Base-by-base conservation (phyloP, 805 yeast genomes). In the Jamesozyma rosinii region DNA sequence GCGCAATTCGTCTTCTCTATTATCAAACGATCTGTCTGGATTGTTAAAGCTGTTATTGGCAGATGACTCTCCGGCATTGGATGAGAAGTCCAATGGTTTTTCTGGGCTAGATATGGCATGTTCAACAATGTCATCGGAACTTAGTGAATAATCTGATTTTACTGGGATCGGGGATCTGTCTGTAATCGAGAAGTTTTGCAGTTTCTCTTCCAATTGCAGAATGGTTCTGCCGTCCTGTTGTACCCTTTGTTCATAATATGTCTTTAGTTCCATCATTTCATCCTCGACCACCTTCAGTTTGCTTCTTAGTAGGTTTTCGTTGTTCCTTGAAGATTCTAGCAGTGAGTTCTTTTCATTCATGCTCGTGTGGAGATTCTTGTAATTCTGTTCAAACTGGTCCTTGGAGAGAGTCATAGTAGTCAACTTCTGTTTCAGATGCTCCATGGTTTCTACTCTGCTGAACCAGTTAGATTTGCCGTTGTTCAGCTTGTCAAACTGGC, bases 401-500 rank as follows among this genome's bases (percentile, higher is more conserved):
- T 24, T 38, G 3, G 19, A 18, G 11, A 17, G 24, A 33, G 44
- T 43, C 14, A 43, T 15, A 2, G 38, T 17, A 4, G 19, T 19
- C 14, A 32, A 11, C 27, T 40, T 32, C 30, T 39, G 29, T 36
- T 31, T 38, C 17, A 26, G 37, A 17, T 18, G 22, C 22, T 37
- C 19, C 19, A 31, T 13, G 29, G 39, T 37, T 26, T 44, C 49
- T 3, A 21, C 10, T 38, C 63, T 54, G 3, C 48, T 45, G 37
- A 61, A 63, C 55, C 56, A 54, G 26, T 53, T 51, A 3, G 69
- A 56, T 10, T 61, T 51, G n/a, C 67, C 67, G 3, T 50, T 47
- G 48, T 78, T 79, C 44, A 74, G 64, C 44, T 68, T 70, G 40
- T 67, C 70, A 42, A 68, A 72, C 57, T 82, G 88, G 49, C 83